Base-by-base conservation (phyloP, 2,329 filamentous ascomycete genomes). In the Colletotrichum scovillei region DNA sequence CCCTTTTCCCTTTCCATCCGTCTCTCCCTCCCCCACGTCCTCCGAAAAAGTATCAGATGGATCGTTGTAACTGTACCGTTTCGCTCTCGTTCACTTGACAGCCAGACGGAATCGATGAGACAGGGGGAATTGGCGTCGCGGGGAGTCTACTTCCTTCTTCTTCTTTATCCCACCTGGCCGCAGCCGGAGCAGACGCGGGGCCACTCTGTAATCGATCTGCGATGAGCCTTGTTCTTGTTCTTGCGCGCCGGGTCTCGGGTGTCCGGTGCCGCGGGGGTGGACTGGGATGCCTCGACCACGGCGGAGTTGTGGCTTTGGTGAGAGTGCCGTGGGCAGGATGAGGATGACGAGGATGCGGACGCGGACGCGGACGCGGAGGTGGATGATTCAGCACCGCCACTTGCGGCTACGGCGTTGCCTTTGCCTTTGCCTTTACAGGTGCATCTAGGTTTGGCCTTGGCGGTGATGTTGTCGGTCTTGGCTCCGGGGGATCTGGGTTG, bases 111-210 rank as follows among this genome's bases (percentile, higher is more conserved):
- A 11, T 12, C 32, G 32, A 35, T 35, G 32, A n/a, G 9, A 46
- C 38, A 19, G 42, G 26, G 12, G 26, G n/a, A 26, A 42, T 11
- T 42, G 4, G 22, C 16, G 30, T 30, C 22, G 16, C 32, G 8
- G 58, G 38, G 16, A 14, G 32, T 26, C 12, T 11, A 12, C 32
- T 12, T 35, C 32, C 26, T 28, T 28, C 26, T 28, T 5, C 26
- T 12, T n/a, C 6, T 24, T 42, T 24, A 69, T 16, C 55, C 60
- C 49, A 66, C 67, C 8, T 28, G 62, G 9, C 60, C 67, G 28
- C 62, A 73, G 28, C 46, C 32, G n/a, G 60, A 14, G 56, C 60
- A 73, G 59, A 49, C 55, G 5, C 60, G 67, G 46, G 67, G 60
- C 55, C 70, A 73, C 42, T 60, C 70, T 8, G 22, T 53, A 22